These are phyloP conservation scores for Phytopythium boreale DNA, from an alignment of 352 stramenopile species.

Conservation along the genomic window DNA sequence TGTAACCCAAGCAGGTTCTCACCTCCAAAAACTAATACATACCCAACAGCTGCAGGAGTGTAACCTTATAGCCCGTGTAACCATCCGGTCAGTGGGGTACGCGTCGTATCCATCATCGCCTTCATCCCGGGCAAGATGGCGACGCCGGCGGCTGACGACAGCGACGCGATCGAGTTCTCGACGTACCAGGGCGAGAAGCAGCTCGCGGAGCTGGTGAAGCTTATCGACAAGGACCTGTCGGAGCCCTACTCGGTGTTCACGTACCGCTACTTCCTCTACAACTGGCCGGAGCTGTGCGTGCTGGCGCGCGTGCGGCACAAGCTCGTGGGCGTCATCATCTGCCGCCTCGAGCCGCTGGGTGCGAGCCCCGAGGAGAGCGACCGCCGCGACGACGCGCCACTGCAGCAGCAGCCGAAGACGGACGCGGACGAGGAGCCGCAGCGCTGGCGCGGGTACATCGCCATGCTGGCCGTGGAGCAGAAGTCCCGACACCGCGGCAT, in stretches of 20 bases:
- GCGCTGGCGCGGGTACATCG: conserved; percentile 90
- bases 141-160: conserved; percentile 11
- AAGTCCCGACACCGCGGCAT: conserved; percentile 89
- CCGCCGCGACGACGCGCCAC: background rate
- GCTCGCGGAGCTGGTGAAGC: conserved; percentile 89
- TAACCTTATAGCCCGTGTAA: background rate
- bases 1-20: too few relatives aligned
- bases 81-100: too few relatives aligned
- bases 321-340: conserved; percentile 91
- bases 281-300: conserved; percentile 92
- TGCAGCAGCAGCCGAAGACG: conserved; percentile 9
- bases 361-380: conserved; percentile 47
- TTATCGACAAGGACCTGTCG: conserved; percentile 94
- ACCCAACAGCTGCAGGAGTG: too few relatives aligned
- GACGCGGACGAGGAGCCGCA: conserved; percentile 17
- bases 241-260: conserved; percentile 97
- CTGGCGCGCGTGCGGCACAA: conserved; percentile 81
- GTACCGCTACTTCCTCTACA: conserved; percentile 96
- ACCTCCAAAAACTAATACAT: too few relatives aligned
- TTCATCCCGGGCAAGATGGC: conserved; percentile 15
- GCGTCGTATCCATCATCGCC: background rate
- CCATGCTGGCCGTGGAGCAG: conserved; percentile 94
- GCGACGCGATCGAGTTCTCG: conserved; percentile 42
- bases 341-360: conserved; percentile 84
- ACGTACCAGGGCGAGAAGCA: conserved; percentile 87